phyloP scores from a whole-genome alignment of 1,284 basidiomycete genomes.

The Blastosporella zonata region DNA sequence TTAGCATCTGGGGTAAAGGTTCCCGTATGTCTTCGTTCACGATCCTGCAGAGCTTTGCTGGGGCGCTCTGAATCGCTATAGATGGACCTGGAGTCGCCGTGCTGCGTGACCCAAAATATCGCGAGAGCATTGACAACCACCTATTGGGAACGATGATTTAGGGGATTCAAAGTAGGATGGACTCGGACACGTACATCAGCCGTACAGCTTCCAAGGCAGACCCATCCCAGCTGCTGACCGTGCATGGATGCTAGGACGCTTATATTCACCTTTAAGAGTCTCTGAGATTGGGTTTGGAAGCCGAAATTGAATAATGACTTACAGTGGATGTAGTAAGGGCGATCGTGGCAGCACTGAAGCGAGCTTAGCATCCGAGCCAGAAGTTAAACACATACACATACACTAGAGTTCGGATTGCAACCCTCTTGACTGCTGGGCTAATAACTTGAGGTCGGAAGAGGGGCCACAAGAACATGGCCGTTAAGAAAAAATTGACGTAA shows the following conservation, averaged over 20 bases:
- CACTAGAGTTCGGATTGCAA: slow-evolving; percentile 13
- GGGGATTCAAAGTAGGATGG: not conserved
- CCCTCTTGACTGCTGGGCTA: slow-evolving; percentile 8
- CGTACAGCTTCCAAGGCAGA: slow-evolving; percentile 52
- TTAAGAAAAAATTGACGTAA: slow-evolving; percentile 41
- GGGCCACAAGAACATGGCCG: slow-evolving; percentile 41
- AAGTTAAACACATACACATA: not conserved
- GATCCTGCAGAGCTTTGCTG: slow-evolving; percentile 1
- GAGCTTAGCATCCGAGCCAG: not conserved
- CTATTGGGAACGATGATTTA: slow-evolving; percentile 17
- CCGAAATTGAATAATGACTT: not conserved
- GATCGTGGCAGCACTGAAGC: slow-evolving; percentile 6
- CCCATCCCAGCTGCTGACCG: slow-evolving; percentile 50
- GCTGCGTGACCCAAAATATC: slow-evolving; percentile 34
- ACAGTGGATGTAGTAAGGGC: slow-evolving; percentile 15
- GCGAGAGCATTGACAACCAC: slow-evolving; percentile 39
- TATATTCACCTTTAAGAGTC: slow-evolving; percentile 38
- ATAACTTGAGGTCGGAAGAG: slow-evolving; percentile 11
- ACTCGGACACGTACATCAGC: slow-evolving; percentile 37
- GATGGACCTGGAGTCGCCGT: slow-evolving; percentile 2
- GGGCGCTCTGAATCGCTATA: not conserved
- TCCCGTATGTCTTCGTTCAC: slow-evolving; percentile 4
- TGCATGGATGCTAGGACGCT: slow-evolving; percentile 45
- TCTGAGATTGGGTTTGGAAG: not conserved
- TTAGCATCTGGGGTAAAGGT: not conserved